Base-by-base conservation (phyloP, 345 rosid species). In the Citrus sp. region DNA sequence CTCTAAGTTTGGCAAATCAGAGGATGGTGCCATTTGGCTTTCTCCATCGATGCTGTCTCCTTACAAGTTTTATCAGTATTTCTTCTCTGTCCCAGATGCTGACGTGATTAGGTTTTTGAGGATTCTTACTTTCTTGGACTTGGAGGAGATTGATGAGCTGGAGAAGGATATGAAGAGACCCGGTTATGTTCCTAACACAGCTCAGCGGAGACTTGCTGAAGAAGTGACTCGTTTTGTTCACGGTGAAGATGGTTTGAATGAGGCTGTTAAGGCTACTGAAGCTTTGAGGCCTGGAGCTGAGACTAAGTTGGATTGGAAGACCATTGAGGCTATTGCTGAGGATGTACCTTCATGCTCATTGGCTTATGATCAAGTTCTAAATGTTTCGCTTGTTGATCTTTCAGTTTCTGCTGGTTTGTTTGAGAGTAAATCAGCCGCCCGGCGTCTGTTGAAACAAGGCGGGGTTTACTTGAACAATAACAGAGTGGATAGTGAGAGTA, bases 1-100 rank as follows among this genome's bases (percentile, higher is more conserved):
- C 14, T 90, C 95, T 1, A 95, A 95, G 73, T 95, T 95, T 66
- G 98, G 99, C n/a, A 95, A 95, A 77, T 95, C 99, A 1, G 99
- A 95, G 84, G 98, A 92, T 62, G 99, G 98, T 72, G 99, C 99
- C n/a, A 85, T 95, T 74, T 95, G 99, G 99, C 87, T 95, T 13
- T 88, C 95, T 1, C 90, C 98, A 2, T 77, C 90, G 0, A 81
- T 89, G 88, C 70, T 95, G 60, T 95, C 98, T 12, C 95, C 98
- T 8, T 95, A 93, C 82, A 93, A 91, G 83, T 95, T 95, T 77
- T 95, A 93, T 82, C 98, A 95, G 89, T 89, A 93, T 83, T 93
- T 93, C 86, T 95, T 95, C 86, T 87, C 96, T n/a, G 92, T 95
- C 67, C 89, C 97, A 9, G 99, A 95, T 63, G 85, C 82, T 7